Percentiles rank a stretch among this genome's conserved stretches.
phyloP scores from a whole-genome alignment of 495 filamentous ascomycete genomes.

The Ramalina intermedia region DNA sequence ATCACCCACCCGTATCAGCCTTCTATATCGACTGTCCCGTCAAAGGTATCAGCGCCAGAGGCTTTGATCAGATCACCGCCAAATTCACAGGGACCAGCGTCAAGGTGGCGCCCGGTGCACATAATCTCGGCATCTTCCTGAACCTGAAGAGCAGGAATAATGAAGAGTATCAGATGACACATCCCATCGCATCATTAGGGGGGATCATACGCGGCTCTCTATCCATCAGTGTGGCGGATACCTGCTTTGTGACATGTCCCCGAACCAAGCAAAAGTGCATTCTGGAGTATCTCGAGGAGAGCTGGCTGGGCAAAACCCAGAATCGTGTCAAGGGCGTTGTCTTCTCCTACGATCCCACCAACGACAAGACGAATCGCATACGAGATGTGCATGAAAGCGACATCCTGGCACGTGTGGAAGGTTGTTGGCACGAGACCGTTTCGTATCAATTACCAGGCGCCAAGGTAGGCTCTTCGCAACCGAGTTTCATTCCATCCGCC shows the following conservation, averaged over 20 bases:
- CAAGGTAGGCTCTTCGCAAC: conserved; percentile 20
- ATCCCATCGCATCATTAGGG: conserved; percentile 84
- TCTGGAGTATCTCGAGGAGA: conserved; percentile 82
- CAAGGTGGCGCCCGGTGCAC: conserved; percentile 75
- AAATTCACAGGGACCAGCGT: conserved; percentile 96
- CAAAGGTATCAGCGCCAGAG: conserved; percentile 74
- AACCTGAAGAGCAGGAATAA: conserved; percentile 63
- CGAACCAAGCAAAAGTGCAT: conserved; percentile 84
- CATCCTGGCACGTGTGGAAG: conserved; percentile 68
- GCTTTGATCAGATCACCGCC: conserved; percentile 89
- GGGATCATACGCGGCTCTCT: conserved; percentile 73
- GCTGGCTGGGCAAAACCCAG: conserved; percentile 82
- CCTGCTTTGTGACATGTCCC: conserved; percentile 70
- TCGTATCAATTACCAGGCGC: conserved; percentile 45
- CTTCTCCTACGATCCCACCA: conserved; percentile 70
- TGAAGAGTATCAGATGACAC: conserved; percentile 88
- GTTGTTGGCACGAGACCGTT: conserved; percentile 65
- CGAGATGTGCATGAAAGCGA: conserved; percentile 76
- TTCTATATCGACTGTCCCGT: conserved; percentile 90
- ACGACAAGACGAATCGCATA: conserved; percentile 60
- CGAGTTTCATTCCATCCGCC: background rate
- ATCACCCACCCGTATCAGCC: conserved; percentile 93
- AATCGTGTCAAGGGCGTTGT: conserved; percentile 85
- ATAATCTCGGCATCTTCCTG: conserved; percentile 93
- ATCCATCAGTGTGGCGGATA: conserved; percentile 74